Base-by-base conservation (phyloP, 805 yeast genomes). In the Metschnikowia koreensis region DNA sequence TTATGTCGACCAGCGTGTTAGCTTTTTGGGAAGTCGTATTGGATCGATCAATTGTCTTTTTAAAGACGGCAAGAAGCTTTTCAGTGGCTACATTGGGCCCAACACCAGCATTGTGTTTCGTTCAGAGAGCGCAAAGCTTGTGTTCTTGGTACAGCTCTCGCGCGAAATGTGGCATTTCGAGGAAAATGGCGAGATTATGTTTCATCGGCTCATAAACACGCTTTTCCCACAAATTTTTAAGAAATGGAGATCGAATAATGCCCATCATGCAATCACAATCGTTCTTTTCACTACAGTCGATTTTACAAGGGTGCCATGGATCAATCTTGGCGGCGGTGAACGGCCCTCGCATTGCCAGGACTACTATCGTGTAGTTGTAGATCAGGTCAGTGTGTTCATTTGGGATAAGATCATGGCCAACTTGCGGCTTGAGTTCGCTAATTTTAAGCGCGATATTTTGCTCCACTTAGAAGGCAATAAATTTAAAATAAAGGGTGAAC, bases 121-220 rank as follows among this genome's bases (percentile, higher is more conserved):
- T 44, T 90, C 97, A 1, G 97, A 93, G 61, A 86, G 96, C 39
- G 96, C 97, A 1, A 81, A 87, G 51, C 72, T 93, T 51, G 81
- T 89, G 13, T 87, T 92, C 46, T 75, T 94, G 55, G 83, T 94
- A 46, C 99, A 94, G 65, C 82, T 92, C 55, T 88, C 97, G 1
- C 80, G 87, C 38, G 99, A 94, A 63, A 94, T 94, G 97, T 94
- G 97, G 96, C 90, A 91, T 66, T 94, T 94, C 67, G 98, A 94
- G 68, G 97, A 92, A 63, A 87, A 87, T 58, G 99, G 99, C 1
- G 97, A 93, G 63, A 87, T 92, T 48, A 81, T 90, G 81, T 93
- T 93, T 66, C 93, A 92, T 66, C 89, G 91, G 67, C 81, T 94
- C 60, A 90, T 94, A 43, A 92, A 93, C 65, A 87, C 96, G n/a